These are phyloP conservation scores for Podospora appendiculata DNA, from an alignment of 495 filamentous ascomycete species.

Conservation along the genomic window DNA sequence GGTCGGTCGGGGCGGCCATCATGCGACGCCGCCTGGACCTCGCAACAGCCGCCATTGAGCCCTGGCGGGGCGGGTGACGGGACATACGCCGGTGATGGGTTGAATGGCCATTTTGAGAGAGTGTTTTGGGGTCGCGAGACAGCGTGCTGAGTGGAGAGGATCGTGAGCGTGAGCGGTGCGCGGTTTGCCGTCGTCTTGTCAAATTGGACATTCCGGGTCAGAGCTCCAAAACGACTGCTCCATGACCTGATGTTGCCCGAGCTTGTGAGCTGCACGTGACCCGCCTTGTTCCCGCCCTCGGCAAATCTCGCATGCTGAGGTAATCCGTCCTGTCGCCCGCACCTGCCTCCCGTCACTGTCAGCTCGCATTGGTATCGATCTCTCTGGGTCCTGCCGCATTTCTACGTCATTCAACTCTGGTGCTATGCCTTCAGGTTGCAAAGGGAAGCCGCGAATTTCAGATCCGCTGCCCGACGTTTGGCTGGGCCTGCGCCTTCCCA, in stretches of 20 bases:
- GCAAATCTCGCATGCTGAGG: too few species aligned
- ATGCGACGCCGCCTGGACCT: too few species aligned
- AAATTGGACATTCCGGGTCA: conserved; percentile 3
- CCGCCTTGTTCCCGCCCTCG: too few species aligned
- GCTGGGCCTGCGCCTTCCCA: too few species aligned
- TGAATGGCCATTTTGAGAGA: conserved; percentile 33
- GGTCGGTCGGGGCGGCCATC: neutral
- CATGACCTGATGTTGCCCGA: conserved; percentile 20
- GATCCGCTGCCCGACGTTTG: too few species aligned
- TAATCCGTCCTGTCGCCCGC: too few species aligned
- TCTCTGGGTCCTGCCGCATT: too few species aligned
- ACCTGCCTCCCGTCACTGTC: too few species aligned
- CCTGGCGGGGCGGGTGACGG: neutral
- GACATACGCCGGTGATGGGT: conserved; percentile 20
- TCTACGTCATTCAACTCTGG: too few species aligned
- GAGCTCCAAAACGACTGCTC: conserved; percentile 8
- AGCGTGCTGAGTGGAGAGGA: conserved; percentile 13
- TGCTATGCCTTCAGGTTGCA: too few species aligned
- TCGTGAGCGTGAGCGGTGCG: conserved; percentile 9
- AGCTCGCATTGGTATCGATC: too few species aligned
- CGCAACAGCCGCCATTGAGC: conserved; percentile 11
- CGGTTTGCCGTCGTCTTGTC: conserved; percentile 18
- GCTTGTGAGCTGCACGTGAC: conserved; percentile 16
- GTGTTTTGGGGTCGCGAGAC: neutral
- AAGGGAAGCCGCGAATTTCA: too few species aligned